Evolutionary conservation across 371 early-diverging fungal species (phyloP).

Genomic region (Lichtheimia corymbifera): DNA sequence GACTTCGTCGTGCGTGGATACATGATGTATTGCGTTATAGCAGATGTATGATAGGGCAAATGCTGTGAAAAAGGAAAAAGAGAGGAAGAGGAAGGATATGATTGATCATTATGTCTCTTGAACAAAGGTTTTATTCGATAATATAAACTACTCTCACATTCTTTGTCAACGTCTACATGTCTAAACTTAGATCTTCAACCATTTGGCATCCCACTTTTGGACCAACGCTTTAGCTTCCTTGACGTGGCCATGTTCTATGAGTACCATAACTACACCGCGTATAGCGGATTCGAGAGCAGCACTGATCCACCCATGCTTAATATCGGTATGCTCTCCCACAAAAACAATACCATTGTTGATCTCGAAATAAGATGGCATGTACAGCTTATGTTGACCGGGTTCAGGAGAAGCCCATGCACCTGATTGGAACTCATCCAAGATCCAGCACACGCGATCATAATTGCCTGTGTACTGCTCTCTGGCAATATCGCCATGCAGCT

Average conservation of each 20-base stretch:
- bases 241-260: constrained; percentile 34
- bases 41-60: no score
- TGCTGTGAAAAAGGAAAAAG: no score
- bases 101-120: no score
- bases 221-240: constrained; percentile 34
- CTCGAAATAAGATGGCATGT: constrained; percentile 35
- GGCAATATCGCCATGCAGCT: constrained; percentile 33
- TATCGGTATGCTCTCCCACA: constrained; percentile 39
- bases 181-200: constrained; percentile 32
- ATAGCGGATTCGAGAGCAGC: constrained; percentile 32
- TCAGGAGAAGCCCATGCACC: constrained; percentile 28
- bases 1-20: no score
- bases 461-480: constrained; percentile 35
- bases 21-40: no score
- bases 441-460: constrained; percentile 31
- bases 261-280: constrained; percentile 34
- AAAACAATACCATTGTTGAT: constrained; percentile 30
- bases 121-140: no score
- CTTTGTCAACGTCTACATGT: not conserved
- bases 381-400: constrained; percentile 31
- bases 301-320: constrained; percentile 36
- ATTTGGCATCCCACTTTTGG: constrained; percentile 27
- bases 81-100: no score
- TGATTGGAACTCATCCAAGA: constrained; percentile 25
- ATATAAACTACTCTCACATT: no score